Percentiles rank a stretch among this genome's conserved stretches.
phyloP scores from a whole-genome alignment of 768 basidiomycete species.

The Russula dissimulans region DNA sequence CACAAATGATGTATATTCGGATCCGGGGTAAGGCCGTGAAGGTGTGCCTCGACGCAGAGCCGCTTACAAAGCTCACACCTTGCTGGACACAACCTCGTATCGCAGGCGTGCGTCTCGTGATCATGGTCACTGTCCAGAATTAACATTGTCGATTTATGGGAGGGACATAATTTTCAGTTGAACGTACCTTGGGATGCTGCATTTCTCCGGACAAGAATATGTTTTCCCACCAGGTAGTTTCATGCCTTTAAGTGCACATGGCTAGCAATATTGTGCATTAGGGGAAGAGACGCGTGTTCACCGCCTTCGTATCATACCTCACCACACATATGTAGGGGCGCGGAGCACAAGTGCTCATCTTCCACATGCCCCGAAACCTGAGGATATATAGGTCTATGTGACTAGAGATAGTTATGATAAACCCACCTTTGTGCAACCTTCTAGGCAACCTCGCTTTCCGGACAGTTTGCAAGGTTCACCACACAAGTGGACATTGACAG shows the following conservation, averaged over 20 bases:
- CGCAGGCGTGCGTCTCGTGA: conserved; percentile 43
- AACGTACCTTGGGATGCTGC: conserved; percentile 2
- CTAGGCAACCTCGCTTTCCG: conserved; percentile 43
- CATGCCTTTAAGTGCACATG: conserved; percentile 13
- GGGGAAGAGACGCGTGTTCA: no score
- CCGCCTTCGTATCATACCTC: conserved; percentile 28
- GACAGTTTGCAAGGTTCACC: conserved; percentile 40
- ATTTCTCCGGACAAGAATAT: conserved; percentile 12
- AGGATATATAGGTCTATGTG: neutral
- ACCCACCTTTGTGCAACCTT: conserved; percentile 42
- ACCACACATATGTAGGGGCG: conserved; percentile 48
- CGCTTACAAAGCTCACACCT: conserved; percentile 47
- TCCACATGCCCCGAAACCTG: conserved; percentile 41
- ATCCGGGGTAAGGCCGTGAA: conserved; percentile 38
- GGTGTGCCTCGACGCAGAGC: conserved; percentile 40
- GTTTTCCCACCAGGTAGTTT: neutral
- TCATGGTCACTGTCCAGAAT: conserved; percentile 30
- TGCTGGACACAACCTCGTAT: conserved; percentile 43
- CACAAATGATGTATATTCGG: conserved; percentile 40
- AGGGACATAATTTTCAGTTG: neutral
- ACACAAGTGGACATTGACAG: conserved; percentile 38
- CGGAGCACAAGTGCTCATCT: conserved; percentile 45
- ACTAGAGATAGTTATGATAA: neutral
- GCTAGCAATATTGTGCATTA: neutral
- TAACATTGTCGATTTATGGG: neutral